phyloP scores from a whole-genome alignment of 129 eudicot species.

The Ambrosia artemisiifolia region DNA sequence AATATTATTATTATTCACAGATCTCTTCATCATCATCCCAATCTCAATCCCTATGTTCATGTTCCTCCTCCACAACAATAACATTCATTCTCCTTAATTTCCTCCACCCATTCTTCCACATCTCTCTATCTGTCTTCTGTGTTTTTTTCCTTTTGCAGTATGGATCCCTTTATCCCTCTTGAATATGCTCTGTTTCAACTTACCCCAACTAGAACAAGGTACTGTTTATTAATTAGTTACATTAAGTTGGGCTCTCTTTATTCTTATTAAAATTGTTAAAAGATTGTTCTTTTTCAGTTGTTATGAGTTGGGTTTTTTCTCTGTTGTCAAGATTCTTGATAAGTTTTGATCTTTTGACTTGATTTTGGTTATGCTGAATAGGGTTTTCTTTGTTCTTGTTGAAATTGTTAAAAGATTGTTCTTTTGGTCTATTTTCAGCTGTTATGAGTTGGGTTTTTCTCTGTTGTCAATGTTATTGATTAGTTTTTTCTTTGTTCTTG shows the following conservation, averaged over 20 bases:
- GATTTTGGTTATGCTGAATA: not conserved
- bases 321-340: not conserved
- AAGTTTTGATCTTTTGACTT: not conserved
- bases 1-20: constrained; percentile 16
- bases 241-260: not conserved
- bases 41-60: constrained; percentile 28
- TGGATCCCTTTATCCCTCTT: constrained; percentile 62
- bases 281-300: not conserved
- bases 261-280: not conserved
- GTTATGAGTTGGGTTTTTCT: constrained; percentile 14
- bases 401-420: not conserved
- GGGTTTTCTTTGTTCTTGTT: constrained; percentile 21
- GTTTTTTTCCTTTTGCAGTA: constrained; percentile 18
- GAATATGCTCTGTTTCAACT: constrained; percentile 86
- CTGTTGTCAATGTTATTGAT: not conserved
- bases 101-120: not conserved
- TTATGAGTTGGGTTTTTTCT: not conserved
- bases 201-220: constrained; percentile 93
- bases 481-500: too few species aligned
- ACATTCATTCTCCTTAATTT: constrained; percentile 28
- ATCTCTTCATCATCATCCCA: constrained; percentile 34
- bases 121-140: not conserved
- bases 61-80: constrained; percentile 15
- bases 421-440: not conserved
- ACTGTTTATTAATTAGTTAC: not conserved